Evolutionary conservation across 768 basidiomycete genomes (phyloP), one percentile per base, ranked within the genome.

Genomic region (Chiua virens): DNA sequence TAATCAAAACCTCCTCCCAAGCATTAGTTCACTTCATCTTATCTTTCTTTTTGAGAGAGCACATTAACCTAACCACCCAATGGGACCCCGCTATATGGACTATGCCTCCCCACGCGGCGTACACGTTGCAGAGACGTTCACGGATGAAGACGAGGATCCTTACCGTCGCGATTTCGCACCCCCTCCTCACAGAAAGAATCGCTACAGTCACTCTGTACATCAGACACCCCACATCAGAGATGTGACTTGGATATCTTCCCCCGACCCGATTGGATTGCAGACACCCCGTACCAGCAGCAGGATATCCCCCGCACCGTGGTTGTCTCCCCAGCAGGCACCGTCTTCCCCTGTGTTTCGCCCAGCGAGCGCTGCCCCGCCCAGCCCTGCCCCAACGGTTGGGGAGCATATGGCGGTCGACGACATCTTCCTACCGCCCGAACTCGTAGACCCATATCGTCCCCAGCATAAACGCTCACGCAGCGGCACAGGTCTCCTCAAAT

Each of bases 361-460:
- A 8, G 54, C 54, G 17, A 53, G 49, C 37, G 9, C 18, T 28
- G 40, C 41, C 15, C 52, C 54, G 4, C 50, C 65, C 10, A 67
- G 67, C n/a, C 65, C 56, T 2, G 56, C 49, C 14, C 52, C 55
- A 7, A 59, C 68, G 3, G 62, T 68, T n/a, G 66, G 63, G 20
- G 66, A 68, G 38, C 68, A 61, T 32, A 68, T 68, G 66, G 39
- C 25, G 3, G 40, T 70, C 6, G 68, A 69, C 1, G 63, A 60
- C 4, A 17, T 50, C 15, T 51, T n/a, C 18, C 35, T 27, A 20
- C 44, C 51, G 4, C 43, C 49, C 8, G 50, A 37, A 17, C 18
- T 44, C 8, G 25, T 42, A 1, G 56, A 52, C 5, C 49, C 50
- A 3, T 56, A 48, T 7, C 59, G 28, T 3, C 55, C 55, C 2